Evolutionary conservation across 176 grass and related monocot species (phyloP), one percentile per base, ranked within the genome.

Genomic region (Elymus sibiricus): DNA sequence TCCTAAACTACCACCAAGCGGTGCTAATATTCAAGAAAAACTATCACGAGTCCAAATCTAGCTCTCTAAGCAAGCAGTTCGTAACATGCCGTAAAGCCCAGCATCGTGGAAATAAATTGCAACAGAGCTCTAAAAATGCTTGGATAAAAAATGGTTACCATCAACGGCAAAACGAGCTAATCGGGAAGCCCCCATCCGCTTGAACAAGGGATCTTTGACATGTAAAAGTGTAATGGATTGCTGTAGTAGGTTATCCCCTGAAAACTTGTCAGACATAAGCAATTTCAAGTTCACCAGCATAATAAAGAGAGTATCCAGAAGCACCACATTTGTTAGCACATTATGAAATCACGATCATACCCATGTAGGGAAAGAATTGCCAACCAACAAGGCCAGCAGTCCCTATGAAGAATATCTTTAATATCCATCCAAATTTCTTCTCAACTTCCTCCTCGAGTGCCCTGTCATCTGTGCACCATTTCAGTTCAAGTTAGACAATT

Each of bases 341-440:
- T 85, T 22, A 55, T 47, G 27, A 68, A 53, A 42, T 14, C 15
- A 0, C 53, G 53, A 25, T 35, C 75, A 70, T 92, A 98, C 96
- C 96, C 96, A 98, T 98, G 69, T 98, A 98, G 37, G 93, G 96
- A 89, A 98, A 95, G 89, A 98, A 98, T 31, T 98, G 77, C 40
- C 87, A 98, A 38, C 80, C 96, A 82, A 95, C 93, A 85, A 94
- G 77, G 22, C 78, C 83, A 80, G 96, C 96, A 79, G 96, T 98
- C 84, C 65, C 88, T 53, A 95, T 9, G 71, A 98, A 98, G 77
- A 98, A 76, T 81, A 88, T 61, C 84, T 98, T 98, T 86, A 98
- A 78, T 64, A 98, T 87, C 96, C 96, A 98, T 32, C 92, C 96
- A 35, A 86, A 87, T 82, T 95, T 98, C 93, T 83, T 95, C 84